Evolutionary conservation across 805 yeast genomes (phyloP).

Genomic region (Maudiozyma turicensis): DNA sequence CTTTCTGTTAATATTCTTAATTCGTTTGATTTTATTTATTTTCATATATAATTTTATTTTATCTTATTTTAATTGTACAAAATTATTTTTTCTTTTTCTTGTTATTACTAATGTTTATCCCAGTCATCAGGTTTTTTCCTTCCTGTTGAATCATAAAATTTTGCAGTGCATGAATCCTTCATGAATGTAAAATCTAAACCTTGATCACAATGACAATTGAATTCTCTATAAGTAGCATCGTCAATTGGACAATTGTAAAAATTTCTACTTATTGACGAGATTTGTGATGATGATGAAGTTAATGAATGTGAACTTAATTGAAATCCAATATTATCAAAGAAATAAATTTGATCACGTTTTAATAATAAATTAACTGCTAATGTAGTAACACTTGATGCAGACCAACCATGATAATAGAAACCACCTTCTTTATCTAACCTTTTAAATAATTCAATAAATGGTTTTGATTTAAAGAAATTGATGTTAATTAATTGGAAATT

Average conservation of each 20-base stretch:
- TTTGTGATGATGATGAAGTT: conserved; percentile 13
- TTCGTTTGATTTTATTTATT: neutral
- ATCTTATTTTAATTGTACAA: neutral
- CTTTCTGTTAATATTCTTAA: neutral
- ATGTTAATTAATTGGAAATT: conserved; percentile 69
- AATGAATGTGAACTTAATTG: conserved; percentile 50
- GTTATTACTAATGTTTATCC: conserved; percentile 32
- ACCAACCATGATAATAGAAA: conserved; percentile 80
- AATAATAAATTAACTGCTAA: conserved; percentile 65
- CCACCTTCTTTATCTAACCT: conserved; percentile 62
- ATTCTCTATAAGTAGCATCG: conserved; percentile 40
- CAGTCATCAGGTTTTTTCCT: conserved; percentile 50
- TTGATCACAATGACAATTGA: conserved; percentile 66
- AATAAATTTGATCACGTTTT: conserved; percentile 48
- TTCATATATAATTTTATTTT: neutral
- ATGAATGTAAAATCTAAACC: conserved; percentile 58
- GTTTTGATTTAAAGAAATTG: conserved; percentile 57
- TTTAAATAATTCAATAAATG: conserved; percentile 54
- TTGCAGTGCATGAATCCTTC: conserved; percentile 53
- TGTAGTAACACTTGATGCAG: conserved; percentile 76
- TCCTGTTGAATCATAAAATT: conserved; percentile 41
- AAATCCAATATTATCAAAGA: conserved; percentile 65
- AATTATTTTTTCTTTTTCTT: neutral
- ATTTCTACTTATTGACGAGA: neutral
- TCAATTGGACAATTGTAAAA: conserved; percentile 61